Base-by-base conservation (phyloP, 768 basidiomycete genomes). In the Lentinus brumalis region DNA sequence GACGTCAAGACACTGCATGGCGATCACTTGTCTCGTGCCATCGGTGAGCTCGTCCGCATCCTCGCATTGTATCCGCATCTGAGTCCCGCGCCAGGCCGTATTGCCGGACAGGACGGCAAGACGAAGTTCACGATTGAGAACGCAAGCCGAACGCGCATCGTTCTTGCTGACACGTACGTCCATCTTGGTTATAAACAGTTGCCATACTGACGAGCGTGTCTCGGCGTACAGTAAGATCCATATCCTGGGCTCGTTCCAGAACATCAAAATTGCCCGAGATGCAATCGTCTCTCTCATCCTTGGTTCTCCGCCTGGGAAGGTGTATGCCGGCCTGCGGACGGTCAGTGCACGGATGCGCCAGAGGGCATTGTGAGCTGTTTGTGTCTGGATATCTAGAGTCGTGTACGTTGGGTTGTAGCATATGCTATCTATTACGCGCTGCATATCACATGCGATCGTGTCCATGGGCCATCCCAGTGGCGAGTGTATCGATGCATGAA, bases 71-170 rank as follows among this genome's bases (percentile, higher is more conserved):
- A 18, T 30, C 9, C 8, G 12, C 8, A 39, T 21, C 35, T 45
- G 6, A 16, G 31, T 45, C 53, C 40, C 21, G 30, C 55, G 54
- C 10, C 67, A 93, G 92, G 94, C 66, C 96, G 97, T 67, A 98
- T 99, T 72, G 97, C 97, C 11, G 97, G 97, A 5, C 95, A 99
- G 72, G 95, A 97, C 64, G 97, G 97, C 46, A 98, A 98, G 78
- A 98, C 96, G 11, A 96, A 97, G 73, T 98, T 98, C 74, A 95
- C 96, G 2, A 98, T 99, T 57, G 97, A 99, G 79, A 99, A 98
- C 69, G 85, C 95, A 3, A 96, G 89, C 66, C 84, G 96, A 59
- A 99, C 97, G 30, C 89, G 97, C n/a, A 98, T 99, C 58, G 93
- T 99, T 49, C 86, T 99, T 44, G 97, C 97, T 11, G 97, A 99